These are phyloP conservation scores for Oryza officinalis DNA, from an alignment of 176 grass and related monocot species.

Conservation along the genomic window DNA sequence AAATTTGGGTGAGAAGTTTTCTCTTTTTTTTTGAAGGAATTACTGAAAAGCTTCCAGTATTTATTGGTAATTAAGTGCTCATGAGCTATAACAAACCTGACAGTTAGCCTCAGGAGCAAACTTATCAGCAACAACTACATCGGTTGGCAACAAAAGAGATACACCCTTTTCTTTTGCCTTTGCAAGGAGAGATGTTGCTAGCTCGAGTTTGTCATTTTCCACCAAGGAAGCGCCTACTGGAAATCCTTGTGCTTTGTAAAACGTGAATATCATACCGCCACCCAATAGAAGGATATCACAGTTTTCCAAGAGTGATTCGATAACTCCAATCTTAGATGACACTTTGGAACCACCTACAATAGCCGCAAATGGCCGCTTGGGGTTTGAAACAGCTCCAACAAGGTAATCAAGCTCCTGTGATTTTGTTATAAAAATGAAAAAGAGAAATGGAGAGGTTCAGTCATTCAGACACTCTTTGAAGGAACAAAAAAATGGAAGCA, in stretches of 20 bases:
- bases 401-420: constrained; percentile 63
- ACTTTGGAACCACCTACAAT: constrained; percentile 18
- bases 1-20: too few species aligned
- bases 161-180: constrained; percentile 54
- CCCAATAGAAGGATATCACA: constrained; percentile 62
- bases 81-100: constrained; percentile 26
- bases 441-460: too few species aligned
- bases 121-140: constrained; percentile 41
- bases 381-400: constrained; percentile 52
- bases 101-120: constrained; percentile 48
- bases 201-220: constrained; percentile 36
- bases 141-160: constrained; percentile 49
- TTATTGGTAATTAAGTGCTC: too few species aligned
- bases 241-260: constrained; percentile 50
- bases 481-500: too few species aligned
- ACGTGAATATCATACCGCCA: constrained; percentile 69
- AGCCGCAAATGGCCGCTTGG: constrained; percentile 52
- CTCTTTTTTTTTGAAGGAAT: too few species aligned
- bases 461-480: too few species aligned
- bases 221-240: constrained; percentile 39
- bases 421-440: not conserved
- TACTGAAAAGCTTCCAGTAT: too few species aligned
- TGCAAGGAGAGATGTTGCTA: constrained; percentile 43
- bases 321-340: constrained; percentile 61
- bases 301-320: constrained; percentile 46